Evolutionary conservation across 768 basidiomycete genomes (phyloP), one percentile per base, ranked within the genome.

Genomic region (Lentinula aciculospora): DNA sequence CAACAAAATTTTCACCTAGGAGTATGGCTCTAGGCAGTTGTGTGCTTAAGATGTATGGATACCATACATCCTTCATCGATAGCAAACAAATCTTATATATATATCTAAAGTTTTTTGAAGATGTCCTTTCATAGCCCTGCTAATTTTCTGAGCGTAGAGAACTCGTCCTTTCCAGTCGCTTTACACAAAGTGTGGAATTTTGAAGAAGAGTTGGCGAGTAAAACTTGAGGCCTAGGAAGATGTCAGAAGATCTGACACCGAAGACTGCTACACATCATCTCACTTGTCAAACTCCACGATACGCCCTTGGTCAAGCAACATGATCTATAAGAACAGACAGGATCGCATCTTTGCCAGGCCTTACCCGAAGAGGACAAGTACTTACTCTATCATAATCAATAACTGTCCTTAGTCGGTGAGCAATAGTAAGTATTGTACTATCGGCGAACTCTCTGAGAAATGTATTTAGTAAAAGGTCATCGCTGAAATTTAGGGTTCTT

Each of bases 391-490:
- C 86, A 62, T 92, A 94, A 64, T 93, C 90, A 56, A 47, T 47
- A 7, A 47, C 86, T 2, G 88, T 89, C 3, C 86, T 78, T 56
- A 90, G 74, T 9, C 86, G 81, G 71, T 93, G 91, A 12, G 91
- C 90, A 56, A 93, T 91, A 0, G 89, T 92, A 31, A 92, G 71
- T 57, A 92, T 89, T 0, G 89, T 94, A 67, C 87, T 90, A 17
- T 85, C 79, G 3, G 87, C 83, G 61, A 92, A 93, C 73, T 88
- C 85, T 12, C 86, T 89, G 64, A 44, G 1, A 36, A 50, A 15
- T 17, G 31, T 8, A 2, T 27, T 36, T 4, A 48, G 9, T 7
- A 23, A 9, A 27, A 4, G 19, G 1, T 5, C 17, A 51, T 46
- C 3, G 13, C n/a, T n/a, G 2, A 17, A 48, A 9, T 12, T 19